Conservation (phyloP, 2,329 filamentous ascomycete species). For the Kalmusia sp. region DNA sequence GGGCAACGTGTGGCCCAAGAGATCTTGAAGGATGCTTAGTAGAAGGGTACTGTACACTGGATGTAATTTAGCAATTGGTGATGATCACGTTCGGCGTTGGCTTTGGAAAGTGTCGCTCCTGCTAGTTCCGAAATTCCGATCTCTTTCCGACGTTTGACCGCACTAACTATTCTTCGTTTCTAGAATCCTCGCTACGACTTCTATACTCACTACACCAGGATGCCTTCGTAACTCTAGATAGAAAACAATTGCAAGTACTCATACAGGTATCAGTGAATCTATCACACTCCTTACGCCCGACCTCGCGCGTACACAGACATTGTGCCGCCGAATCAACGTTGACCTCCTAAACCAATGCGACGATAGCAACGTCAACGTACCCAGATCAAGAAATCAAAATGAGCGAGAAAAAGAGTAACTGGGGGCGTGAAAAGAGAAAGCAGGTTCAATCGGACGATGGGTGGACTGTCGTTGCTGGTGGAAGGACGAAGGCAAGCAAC, state of each 20-base stretch:
- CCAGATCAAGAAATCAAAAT: background rate
- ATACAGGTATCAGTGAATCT: no score
- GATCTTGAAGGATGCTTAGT: constrained; percentile 31
- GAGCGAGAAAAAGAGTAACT: constrained; percentile 5
- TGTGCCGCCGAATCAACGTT: background rate
- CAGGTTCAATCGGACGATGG: constrained; percentile 40
- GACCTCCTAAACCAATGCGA: background rate
- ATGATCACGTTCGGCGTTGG: background rate
- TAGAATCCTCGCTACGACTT: no score
- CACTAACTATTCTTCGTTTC: no score
- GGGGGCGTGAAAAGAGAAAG: constrained; percentile 37
- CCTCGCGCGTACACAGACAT: no score
- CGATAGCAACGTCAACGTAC: background rate
- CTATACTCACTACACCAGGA: no score
- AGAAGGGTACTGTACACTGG: no score
- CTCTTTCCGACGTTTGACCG: background rate
- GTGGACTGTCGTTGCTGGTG: constrained; percentile 41
- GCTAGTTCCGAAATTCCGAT: background rate
- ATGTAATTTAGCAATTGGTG: background rate
- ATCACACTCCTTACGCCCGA: no score
- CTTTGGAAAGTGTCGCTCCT: no score
- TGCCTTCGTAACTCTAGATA: background rate
- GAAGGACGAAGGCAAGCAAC: constrained; percentile 8
- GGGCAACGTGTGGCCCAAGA: constrained; percentile 59
- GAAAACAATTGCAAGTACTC: background rate